Percentiles rank a stretch among this genome's conserved stretches.
These are phyloP conservation scores for Histomonas meleagridis DNA, from an alignment of 208 protist genomes.

Conservation along the genomic window DNA sequence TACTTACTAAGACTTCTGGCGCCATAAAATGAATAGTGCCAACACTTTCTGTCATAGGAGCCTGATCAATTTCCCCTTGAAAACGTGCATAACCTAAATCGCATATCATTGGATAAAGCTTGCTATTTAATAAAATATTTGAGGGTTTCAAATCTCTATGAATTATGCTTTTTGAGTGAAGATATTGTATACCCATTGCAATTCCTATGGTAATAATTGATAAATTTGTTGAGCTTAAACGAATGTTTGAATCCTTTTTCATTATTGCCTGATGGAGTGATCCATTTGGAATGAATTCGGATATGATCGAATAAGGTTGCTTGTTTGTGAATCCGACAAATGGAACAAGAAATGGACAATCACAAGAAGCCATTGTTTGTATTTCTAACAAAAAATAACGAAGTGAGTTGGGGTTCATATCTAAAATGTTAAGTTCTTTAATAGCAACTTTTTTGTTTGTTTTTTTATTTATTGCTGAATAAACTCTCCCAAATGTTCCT, in stretches of 20 bases:
- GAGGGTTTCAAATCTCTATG: constrained; percentile 15
- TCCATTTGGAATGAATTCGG: constrained; percentile 11
- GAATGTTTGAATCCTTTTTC: not conserved
- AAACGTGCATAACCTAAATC: constrained; percentile 29
- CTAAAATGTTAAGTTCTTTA: not conserved
- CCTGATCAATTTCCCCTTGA: not conserved
- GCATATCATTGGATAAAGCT: not conserved
- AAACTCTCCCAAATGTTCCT: constrained; percentile 4
- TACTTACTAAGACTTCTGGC: not conserved
- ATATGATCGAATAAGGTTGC: not conserved
- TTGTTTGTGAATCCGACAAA: not conserved
- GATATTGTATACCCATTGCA: not conserved
- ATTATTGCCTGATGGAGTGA: not conserved
- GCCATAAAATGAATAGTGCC: constrained; percentile 23
- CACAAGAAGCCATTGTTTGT: not conserved
- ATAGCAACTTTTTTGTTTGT: not conserved
- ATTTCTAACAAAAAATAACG: not conserved
- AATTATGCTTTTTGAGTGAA: not conserved
- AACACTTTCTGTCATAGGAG: not conserved
- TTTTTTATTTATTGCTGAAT: not conserved
- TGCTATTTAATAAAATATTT: not conserved
- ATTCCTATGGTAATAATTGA: constrained; percentile 10
- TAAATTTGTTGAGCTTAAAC: not conserved
- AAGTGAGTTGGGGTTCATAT: not conserved
- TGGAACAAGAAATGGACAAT: constrained; percentile 29